phyloP scores from a whole-genome alignment of 1,284 basidiomycete species.

The Hypsizygus ulmarius region DNA sequence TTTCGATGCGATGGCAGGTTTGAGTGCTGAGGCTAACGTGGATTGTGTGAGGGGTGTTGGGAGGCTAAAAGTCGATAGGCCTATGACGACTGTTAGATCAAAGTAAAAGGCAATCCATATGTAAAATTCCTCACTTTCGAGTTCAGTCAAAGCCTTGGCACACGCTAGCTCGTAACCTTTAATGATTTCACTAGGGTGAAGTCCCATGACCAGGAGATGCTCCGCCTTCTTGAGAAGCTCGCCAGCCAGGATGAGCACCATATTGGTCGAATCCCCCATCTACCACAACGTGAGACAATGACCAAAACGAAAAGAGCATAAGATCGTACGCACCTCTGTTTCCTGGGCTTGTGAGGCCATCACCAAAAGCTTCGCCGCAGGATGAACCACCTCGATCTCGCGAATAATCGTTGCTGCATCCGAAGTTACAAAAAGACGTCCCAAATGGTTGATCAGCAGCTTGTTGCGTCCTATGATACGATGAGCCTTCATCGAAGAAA shows the following conservation, averaged over 20 bases:
- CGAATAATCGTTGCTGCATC: constrained; percentile 99
- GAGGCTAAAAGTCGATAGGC: constrained; percentile 61
- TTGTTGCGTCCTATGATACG: constrained; percentile 79
- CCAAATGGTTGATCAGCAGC: constrained; percentile 95
- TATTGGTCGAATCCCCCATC: constrained; percentile 98
- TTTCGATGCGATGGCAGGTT: constrained; percentile 93
- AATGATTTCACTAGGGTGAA: constrained; percentile 94
- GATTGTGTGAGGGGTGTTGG: constrained; percentile 77
- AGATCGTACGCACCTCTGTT: constrained; percentile 65
- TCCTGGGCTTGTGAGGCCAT: constrained; percentile 99
- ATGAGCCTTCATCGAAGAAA: constrained; percentile 7
- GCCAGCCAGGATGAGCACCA: constrained; percentile 93
- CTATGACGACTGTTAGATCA: constrained; percentile 37
- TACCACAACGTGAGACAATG: constrained; percentile 24
- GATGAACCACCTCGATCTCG: constrained; percentile 98
- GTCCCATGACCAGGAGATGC: constrained; percentile 90
- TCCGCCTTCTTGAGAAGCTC: constrained; percentile 96
- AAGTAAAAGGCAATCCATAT: not conserved
- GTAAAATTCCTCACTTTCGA: constrained; percentile 70
- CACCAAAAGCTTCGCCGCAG: constrained; percentile 94
- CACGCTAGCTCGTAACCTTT: constrained; percentile 96
- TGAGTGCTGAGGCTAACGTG: constrained; percentile 81
- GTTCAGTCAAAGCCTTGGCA: constrained; percentile 80
- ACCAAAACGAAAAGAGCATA: not conserved
- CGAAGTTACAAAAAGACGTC: constrained; percentile 94